Percentiles rank a stretch among this genome's conserved stretches.
phyloP scores from a whole-genome alignment of 2,329 filamentous ascomycete genomes.

The Helotiales sp. region DNA sequence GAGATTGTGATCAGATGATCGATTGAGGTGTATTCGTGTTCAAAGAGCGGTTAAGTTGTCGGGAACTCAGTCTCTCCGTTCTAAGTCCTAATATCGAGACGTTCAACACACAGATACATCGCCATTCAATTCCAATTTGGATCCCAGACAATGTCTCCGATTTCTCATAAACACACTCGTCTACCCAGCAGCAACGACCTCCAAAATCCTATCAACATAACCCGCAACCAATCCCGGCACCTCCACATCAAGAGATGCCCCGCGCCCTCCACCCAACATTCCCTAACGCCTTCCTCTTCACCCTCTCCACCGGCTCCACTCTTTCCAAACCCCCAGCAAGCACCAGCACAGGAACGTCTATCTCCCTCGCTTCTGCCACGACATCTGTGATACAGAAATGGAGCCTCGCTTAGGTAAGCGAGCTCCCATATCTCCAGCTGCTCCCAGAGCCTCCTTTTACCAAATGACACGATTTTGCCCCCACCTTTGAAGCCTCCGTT shows the following conservation, averaged over 20 bases:
- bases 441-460: too few species aligned
- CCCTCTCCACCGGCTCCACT: slow-evolving; percentile 43
- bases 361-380: slow-evolving; percentile 23
- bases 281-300: slow-evolving; percentile 37
- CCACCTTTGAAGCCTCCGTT: too few species aligned
- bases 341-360: slow-evolving; percentile 34
- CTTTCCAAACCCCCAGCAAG: slow-evolving; percentile 44
- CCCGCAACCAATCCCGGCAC: background rate
- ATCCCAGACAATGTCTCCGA: too few species aligned
- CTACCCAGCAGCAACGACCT: background rate
- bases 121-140: background rate
- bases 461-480: too few species aligned
- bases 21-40: too few species aligned
- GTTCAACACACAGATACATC: background rate
- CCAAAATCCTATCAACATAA: background rate
- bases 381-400: too few species aligned
- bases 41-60: too few species aligned
- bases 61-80: too few species aligned
- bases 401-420: too few species aligned
- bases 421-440: too few species aligned
- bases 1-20: too few species aligned
- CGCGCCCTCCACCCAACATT: slow-evolving; percentile 19
- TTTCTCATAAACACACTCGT: background rate
- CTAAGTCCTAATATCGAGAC: background rate
- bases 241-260: background rate